phyloP scores from a whole-genome alignment of 192 early-diverging fungal species.

The Gaertneriomyces semiglobifer region DNA sequence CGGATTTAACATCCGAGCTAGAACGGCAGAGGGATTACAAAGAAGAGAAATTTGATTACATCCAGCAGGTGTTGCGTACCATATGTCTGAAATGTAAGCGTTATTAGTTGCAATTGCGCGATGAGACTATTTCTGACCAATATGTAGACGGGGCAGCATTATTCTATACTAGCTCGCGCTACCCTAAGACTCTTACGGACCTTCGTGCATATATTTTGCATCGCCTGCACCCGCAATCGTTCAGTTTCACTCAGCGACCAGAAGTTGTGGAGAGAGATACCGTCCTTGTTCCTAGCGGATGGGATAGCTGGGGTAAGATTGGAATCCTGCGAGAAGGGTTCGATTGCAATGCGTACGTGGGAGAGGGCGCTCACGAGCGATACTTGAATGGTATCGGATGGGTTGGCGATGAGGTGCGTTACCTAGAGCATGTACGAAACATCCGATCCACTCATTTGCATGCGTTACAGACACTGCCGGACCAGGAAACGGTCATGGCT shows the following conservation, averaged over 20 bases:
- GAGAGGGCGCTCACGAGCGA: constrained; percentile 45
- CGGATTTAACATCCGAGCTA: constrained; percentile 67
- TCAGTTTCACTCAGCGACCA: constrained; percentile 50
- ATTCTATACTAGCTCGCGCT: constrained; percentile 81
- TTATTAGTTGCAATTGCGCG: not conserved
- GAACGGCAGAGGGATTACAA: constrained; percentile 80
- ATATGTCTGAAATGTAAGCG: constrained; percentile 82
- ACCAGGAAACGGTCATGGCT: constrained; percentile 41
- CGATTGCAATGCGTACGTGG: constrained; percentile 37
- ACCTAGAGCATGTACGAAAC: no score
- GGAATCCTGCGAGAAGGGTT: constrained; percentile 45
- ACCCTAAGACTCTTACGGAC: constrained; percentile 69
- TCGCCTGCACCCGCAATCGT: constrained; percentile 51
- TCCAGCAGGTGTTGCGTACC: constrained; percentile 87
- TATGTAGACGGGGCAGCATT: constrained; percentile 74
- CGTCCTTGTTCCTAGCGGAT: constrained; percentile 86
- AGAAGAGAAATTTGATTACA: constrained; percentile 94
- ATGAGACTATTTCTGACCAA: constrained; percentile 26
- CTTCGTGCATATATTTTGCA: constrained; percentile 82
- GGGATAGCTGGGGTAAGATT: constrained; percentile 92
- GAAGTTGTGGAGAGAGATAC: constrained; percentile 84
- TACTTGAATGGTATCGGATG: no score
- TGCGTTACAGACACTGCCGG: no score
- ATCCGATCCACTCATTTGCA: no score
- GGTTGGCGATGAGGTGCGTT: no score